phyloP scores from a whole-genome alignment of 305 asterid species.

The Plantago lanceolata region DNA sequence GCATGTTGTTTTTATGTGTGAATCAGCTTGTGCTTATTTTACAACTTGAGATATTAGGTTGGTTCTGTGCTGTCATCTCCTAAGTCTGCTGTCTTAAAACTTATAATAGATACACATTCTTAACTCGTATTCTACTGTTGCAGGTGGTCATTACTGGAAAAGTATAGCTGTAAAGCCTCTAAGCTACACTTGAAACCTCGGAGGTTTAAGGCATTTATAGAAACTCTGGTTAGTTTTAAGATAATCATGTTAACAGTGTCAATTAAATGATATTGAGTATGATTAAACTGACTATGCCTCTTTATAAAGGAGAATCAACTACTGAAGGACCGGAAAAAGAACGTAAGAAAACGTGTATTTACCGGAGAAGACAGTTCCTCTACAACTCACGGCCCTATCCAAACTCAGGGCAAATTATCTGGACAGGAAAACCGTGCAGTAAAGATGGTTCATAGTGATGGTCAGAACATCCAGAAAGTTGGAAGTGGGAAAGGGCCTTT shows the following conservation, averaged over 20 bases:
- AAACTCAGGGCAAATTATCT: slow-evolving; percentile 50
- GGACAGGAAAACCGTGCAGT: slow-evolving; percentile 55
- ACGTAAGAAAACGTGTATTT: slow-evolving; percentile 54
- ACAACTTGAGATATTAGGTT: not conserved
- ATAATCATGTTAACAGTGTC: slow-evolving; percentile 18
- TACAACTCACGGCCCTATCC: slow-evolving; percentile 35
- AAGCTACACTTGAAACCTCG: slow-evolving; percentile 98
- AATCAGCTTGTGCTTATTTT: not conserved
- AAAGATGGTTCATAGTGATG: slow-evolving; percentile 68
- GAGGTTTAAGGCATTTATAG: slow-evolving; percentile 85
- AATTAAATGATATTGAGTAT: slow-evolving; percentile 18
- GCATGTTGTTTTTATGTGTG: not conserved
- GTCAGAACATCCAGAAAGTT: slow-evolving; percentile 62
- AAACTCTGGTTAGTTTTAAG: slow-evolving; percentile 72
- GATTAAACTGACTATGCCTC: slow-evolving; percentile 30
- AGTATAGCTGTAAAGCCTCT: slow-evolving; percentile 96
- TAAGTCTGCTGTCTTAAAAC: not conserved
- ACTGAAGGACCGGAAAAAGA: slow-evolving; percentile 86
- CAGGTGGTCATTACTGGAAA: slow-evolving; percentile 98
- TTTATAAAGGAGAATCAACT: slow-evolving; percentile 86
- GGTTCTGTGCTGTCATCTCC: not conserved
- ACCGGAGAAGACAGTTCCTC: slow-evolving; percentile 60
- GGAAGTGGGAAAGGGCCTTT: slow-evolving; percentile 71
- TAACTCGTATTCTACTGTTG: slow-evolving; percentile 24
- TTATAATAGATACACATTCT: not conserved